Evolutionary conservation across 805 yeast species (phyloP), one percentile per base, ranked within the genome.

Genomic region (Ogataea zsoltii): DNA sequence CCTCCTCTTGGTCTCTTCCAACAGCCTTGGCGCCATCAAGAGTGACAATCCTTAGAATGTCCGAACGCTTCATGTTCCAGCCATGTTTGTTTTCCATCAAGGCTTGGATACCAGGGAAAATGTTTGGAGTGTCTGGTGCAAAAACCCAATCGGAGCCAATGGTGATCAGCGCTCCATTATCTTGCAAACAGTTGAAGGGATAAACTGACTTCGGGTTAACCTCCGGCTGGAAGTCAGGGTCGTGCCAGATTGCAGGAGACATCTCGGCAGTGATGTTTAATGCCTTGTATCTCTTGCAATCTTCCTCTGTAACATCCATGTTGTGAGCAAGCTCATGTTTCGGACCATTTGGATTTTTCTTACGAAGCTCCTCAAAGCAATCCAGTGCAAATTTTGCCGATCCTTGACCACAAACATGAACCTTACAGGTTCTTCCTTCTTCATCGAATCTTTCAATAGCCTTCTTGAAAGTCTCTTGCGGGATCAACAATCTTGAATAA

Each of bases 121-220:
- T 58, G 48, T 57, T 55, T 19, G 62, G 61, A 31, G 59, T 52
- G 42, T 58, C 61, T 14, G 62, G 62, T 26, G 61, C 56, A 50
- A 58, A 58, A 4, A 58, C 62, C 61, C 62, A 57, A 32, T 58
- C 62, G 7, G 62, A 58, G 13, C 62, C 61, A 43, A 58, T 57
- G 10, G 62, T 58, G 31, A 58, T 33, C 28, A 57, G 33, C 12
- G 62, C 62, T 14, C 62, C 62, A 38, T 49, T 38, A 12, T 57
- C 53, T 35, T 56, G 50, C 42, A 58, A 46, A 29, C 40, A 7
- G 38, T 55, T 58, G 55, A 58, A 58, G 9, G 62, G 61, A 44
- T 58, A 58, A n/a, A 58, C 62, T 7, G 60, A 53, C 23, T 48
- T 44, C 7, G 61, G 62, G 41, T 54, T 56, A 7, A 42, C 50